Conservation (phyloP, 257 asterid species). For the Asclepias syriaca region DNA sequence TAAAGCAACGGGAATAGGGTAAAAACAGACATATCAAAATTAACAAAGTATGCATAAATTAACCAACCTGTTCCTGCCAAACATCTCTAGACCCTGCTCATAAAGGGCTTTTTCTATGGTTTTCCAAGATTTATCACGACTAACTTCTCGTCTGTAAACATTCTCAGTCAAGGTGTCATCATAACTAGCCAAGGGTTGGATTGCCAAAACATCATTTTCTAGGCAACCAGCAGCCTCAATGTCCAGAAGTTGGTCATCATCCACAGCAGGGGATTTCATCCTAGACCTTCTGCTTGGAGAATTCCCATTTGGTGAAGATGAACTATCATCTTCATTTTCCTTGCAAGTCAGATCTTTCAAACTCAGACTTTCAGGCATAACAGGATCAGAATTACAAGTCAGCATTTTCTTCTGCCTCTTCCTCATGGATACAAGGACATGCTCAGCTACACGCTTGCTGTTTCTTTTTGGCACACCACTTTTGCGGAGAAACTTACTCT, state of each 20-base stretch:
- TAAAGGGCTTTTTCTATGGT: conserved; percentile 80
- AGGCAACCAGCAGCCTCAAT: conserved; percentile 40
- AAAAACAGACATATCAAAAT: conserved; percentile 8
- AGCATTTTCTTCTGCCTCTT: conserved; percentile 56
- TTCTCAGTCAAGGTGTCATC: conserved; percentile 46
- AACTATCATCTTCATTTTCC: conserved; percentile 22
- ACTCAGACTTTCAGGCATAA: conserved; percentile 38
- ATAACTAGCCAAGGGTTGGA: conserved; percentile 30
- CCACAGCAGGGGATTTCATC: conserved; percentile 32
- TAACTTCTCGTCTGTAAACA: conserved; percentile 37
- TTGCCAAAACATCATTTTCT: conserved; percentile 4
- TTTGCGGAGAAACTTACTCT: conserved; percentile 40
- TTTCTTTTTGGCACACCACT: conserved; percentile 53
- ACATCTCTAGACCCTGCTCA: conserved; percentile 84
- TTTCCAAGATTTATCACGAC: conserved; percentile 60
- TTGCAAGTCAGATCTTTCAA: conserved; percentile 41
- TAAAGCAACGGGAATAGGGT: neutral
- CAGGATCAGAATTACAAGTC: conserved; percentile 58
- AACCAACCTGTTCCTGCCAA: conserved; percentile 82
- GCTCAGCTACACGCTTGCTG: conserved; percentile 91
- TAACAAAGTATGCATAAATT: conserved; percentile 17
- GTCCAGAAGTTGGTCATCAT: conserved; percentile 6
- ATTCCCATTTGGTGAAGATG: conserved; percentile 39
- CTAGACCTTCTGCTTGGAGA: conserved; percentile 47
- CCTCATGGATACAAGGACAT: conserved; percentile 52